These are phyloP conservation scores for Crepidotus variabilis DNA, from an alignment of 768 basidiomycete genomes.

Conservation along the genomic window DNA sequence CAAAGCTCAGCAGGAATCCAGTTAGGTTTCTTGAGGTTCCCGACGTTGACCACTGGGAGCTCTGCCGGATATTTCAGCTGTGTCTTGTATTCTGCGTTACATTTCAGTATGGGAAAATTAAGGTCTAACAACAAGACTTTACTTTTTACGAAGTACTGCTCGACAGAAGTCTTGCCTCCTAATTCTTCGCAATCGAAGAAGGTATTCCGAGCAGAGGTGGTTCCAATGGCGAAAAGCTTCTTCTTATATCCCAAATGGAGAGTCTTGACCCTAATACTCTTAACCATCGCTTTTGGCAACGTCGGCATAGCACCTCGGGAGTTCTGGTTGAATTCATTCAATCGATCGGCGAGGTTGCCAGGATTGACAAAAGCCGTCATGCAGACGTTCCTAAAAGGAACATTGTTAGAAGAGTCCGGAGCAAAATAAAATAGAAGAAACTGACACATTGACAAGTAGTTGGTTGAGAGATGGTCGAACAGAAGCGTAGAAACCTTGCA, in stretches of 20 bases:
- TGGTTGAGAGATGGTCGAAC: slow-evolving; percentile 45
- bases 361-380: slow-evolving; percentile 54
- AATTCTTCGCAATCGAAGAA: slow-evolving; percentile 24
- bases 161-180: slow-evolving; percentile 53
- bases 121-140: neutral
- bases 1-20: slow-evolving; percentile 72
- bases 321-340: slow-evolving; percentile 41
- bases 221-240: slow-evolving; percentile 23
- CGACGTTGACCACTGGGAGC: slow-evolving; percentile 52
- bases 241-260: slow-evolving; percentile 56
- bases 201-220: slow-evolving; percentile 18
- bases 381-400: slow-evolving; percentile 40
- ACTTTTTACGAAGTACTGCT: slow-evolving; percentile 64
- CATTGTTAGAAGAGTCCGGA: neutral
- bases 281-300: slow-evolving; percentile 44
- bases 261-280: slow-evolving; percentile 55
- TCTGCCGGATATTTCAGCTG: slow-evolving; percentile 40
- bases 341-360: slow-evolving; percentile 59
- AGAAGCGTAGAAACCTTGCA: slow-evolving; percentile 47
- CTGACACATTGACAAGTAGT: slow-evolving; percentile 52
- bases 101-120: neutral
- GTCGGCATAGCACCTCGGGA: slow-evolving; percentile 42
- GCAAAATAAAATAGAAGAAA: neutral
- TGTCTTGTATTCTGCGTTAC: slow-evolving; percentile 50
- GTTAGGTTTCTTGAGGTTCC: slow-evolving; percentile 23